Base-by-base conservation (phyloP, 306 rosid genomes). In the Lathyrus oleraceus region DNA sequence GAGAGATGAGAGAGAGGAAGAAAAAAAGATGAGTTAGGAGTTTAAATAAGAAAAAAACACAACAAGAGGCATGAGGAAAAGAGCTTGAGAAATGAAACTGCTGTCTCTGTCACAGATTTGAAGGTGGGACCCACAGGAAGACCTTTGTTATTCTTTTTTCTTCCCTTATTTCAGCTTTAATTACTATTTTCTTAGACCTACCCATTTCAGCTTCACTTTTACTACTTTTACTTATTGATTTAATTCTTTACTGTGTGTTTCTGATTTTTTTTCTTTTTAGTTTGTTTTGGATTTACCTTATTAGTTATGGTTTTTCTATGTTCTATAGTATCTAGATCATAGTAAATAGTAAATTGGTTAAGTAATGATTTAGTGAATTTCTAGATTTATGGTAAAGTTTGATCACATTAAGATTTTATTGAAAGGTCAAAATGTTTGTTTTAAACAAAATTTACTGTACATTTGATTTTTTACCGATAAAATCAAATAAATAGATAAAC, bases 51-150 rank as follows among this genome's bases (percentile, higher is more conserved):
- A 77, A 77, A 78, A 66, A 43, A 30, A 64, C 67, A 74, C 62
- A 77, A 58, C 11, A 48, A 67, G 62, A 38, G 54, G 74, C 65
- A 69, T n/a, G 66, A 56, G 25, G 39, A 35, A 17, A 47, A 60
- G 52, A 65, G 73, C 82, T 49, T 75, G 61, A 76, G 84, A 81
- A 75, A 80, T 54, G 87, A 86, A 90, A 86, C 97, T 83, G 89
- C 73, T 82, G 83, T 88, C 92, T 69, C 71, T 86, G 85, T 91
- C 97, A 81, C 90, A 91, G 89, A 91, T 86, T 84, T 81, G 90
- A 88, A 63, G 82, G 85, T 0, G 76, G 97, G 87, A 3, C 87
- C 97, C 86, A 78, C 81, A 14, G 67, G 78, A 81, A 81, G 90
- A 91, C 97, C 95, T 85, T 79, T 76, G 92, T 76, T 83, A 79